Conservation (phyloP, 2,329 filamentous ascomycete genomes). For the Penicillium verrucosum region DNA sequence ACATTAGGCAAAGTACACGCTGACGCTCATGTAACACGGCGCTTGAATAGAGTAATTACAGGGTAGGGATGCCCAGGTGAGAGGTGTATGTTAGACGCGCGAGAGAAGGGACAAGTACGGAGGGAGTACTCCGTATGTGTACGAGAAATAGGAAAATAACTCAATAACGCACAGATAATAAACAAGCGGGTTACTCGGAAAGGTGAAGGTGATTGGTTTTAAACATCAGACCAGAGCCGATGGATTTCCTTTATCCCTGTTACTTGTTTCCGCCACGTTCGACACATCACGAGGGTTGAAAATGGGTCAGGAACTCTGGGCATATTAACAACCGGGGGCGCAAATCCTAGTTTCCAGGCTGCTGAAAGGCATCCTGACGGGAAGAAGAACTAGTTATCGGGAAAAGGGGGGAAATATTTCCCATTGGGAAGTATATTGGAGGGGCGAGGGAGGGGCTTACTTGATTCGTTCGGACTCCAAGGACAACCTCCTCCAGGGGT, state of each 20-base stretch:
- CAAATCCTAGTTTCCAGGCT: conserved; percentile 12
- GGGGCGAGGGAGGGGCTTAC: background rate
- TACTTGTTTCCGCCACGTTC: conserved; percentile 30
- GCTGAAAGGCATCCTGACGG: conserved; percentile 16
- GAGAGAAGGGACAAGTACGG: background rate
- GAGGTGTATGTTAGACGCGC: background rate
- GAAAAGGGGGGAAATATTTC: conserved; percentile 16
- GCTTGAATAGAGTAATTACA: conserved; percentile 9
- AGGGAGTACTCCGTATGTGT: background rate
- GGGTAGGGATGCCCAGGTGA: background rate
- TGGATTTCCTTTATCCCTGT: conserved; percentile 14
- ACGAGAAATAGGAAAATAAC: conserved; percentile 1
- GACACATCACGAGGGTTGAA: conserved; percentile 28
- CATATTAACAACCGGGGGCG: conserved; percentile 14
- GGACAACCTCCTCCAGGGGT: background rate
- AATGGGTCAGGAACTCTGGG: conserved; percentile 12
- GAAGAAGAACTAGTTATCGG: conserved; percentile 3
- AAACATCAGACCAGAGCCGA: background rate
- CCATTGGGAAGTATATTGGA: conserved; percentile 6
- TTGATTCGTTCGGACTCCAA: background rate
- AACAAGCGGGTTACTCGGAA: conserved; percentile 9
- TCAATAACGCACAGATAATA: background rate
- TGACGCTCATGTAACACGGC: conserved; percentile 15
- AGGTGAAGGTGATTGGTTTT: conserved; percentile 16
- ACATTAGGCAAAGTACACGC: conserved; percentile 12